Conservation (phyloP, 352 stramenopile species). For the Phytopythium cucurbitacearum region DNA sequence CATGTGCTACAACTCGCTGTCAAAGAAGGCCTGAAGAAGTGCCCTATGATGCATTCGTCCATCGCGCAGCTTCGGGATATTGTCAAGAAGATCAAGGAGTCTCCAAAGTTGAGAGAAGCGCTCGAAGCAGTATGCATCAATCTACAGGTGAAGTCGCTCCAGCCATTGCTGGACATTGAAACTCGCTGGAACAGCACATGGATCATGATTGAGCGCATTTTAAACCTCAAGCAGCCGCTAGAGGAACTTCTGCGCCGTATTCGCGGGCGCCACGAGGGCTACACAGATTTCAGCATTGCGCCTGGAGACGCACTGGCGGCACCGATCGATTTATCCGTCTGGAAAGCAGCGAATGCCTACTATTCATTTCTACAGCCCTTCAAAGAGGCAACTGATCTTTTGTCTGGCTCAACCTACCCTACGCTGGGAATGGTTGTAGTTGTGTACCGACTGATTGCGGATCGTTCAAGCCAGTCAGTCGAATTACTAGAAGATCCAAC, state of each 20-base stretch:
- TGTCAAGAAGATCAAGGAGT: slow-evolving; percentile 6
- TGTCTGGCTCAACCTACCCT: slow-evolving; percentile 10
- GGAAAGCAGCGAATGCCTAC: slow-evolving; percentile 1
- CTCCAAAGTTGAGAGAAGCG: background rate
- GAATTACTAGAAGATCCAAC: background rate
- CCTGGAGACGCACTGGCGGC: slow-evolving; percentile 1
- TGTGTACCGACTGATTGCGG: background rate
- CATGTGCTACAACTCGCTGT: slow-evolving; percentile 10
- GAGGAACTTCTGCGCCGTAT: slow-evolving; percentile 5
- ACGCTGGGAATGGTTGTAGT: slow-evolving; percentile 11
- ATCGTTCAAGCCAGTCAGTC: slow-evolving; percentile 1
- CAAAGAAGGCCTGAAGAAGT: slow-evolving; percentile 7
- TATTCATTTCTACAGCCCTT: slow-evolving; percentile 10
- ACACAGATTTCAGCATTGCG: slow-evolving; percentile 5
- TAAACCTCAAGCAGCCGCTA: slow-evolving; percentile 2
- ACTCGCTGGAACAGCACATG: slow-evolving; percentile 11
- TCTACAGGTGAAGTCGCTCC: slow-evolving; percentile 1
- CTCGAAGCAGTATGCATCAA: slow-evolving; percentile 4
- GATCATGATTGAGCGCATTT: slow-evolving; percentile 4
- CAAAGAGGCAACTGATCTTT: slow-evolving; percentile 10
- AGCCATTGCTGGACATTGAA: slow-evolving; percentile 3
- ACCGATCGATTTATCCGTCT: background rate
- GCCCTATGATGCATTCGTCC: slow-evolving; percentile 1
- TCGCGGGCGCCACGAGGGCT: slow-evolving; percentile 5
- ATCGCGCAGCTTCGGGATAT: slow-evolving; percentile 6